phyloP scores from a whole-genome alignment of 1,139 yeast species.

The Kodamaea sp. region DNA sequence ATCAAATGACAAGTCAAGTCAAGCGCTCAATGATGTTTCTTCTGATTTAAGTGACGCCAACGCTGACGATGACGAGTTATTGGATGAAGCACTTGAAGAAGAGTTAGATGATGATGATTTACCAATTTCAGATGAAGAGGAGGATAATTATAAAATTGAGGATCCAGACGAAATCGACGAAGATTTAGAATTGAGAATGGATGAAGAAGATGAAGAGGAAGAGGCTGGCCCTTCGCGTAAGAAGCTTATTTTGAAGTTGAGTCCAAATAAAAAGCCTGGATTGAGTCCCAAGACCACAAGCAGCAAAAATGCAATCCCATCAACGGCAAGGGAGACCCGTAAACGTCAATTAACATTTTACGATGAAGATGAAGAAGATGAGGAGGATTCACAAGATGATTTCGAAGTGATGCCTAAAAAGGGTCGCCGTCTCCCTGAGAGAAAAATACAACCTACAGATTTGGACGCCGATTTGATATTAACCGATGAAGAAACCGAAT shows the following conservation, averaged over 20 bases:
- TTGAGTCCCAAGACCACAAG: conserved; percentile 1
- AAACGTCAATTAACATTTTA: conserved; percentile 33
- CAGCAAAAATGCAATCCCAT: conserved; percentile 6
- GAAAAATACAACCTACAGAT: conserved; percentile 12
- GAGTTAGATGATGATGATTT: conserved; percentile 25
- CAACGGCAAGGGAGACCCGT: conserved; percentile 22
- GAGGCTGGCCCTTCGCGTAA: conserved; percentile 4
- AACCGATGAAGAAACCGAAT: conserved; percentile 45
- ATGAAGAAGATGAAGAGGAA: conserved; percentile 18
- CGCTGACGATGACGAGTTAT: conserved; percentile 20
- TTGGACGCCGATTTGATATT: conserved; percentile 39
- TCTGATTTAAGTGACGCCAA: conserved; percentile 14
- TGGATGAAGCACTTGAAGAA: conserved; percentile 20
- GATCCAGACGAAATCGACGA: conserved; percentile 43
- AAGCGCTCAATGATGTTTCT: conserved; percentile 13
- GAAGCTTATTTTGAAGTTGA: conserved; percentile 14
- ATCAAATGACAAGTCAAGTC: conserved; percentile 3
- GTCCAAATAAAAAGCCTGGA: conserved; percentile 9
- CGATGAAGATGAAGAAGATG: conserved; percentile 33
- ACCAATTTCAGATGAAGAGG: conserved; percentile 21
- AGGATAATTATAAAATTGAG: conserved; percentile 33
- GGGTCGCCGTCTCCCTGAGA: conserved; percentile 10
- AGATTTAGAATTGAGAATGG: conserved; percentile 32
- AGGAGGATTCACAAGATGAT: conserved; percentile 21
- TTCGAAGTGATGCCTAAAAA: conserved; percentile 13